phyloP scores from a whole-genome alignment of 306 rosid species.

The Ammopiptanthus mongolicus region DNA sequence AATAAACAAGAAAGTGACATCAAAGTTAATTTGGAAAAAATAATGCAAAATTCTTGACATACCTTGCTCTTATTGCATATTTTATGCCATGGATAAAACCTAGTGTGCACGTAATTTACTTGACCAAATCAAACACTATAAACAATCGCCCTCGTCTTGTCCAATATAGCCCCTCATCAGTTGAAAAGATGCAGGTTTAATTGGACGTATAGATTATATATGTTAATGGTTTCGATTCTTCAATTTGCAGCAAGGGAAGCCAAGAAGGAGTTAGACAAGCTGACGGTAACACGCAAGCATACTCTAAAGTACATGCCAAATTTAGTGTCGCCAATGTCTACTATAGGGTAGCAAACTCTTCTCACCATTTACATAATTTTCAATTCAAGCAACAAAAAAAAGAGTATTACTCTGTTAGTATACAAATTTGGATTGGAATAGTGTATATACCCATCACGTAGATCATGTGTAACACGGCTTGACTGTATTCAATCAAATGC shows the following conservation, averaged over 20 bases:
- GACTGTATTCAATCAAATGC: not conserved
- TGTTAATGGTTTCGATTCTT: not conserved
- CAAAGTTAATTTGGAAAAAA: not conserved
- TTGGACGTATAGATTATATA: not conserved
- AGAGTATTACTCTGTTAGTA: not conserved
- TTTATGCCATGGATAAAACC: not conserved
- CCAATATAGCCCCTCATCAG: not conserved
- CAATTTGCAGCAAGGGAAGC: not conserved
- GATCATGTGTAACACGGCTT: not conserved
- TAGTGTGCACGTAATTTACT: not conserved
- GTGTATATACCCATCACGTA: not conserved
- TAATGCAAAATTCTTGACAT: not conserved
- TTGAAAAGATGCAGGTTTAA: not conserved
- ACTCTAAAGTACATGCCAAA: not conserved
- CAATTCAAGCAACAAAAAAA: not conserved
- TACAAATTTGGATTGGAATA: not conserved
- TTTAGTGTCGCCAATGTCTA: not conserved
- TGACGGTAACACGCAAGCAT: not conserved
- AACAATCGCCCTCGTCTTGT: not conserved
- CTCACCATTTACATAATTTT: not conserved
- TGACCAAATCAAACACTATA: not conserved
- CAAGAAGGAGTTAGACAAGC: not conserved
- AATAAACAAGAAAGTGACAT: conserved; percentile 6
- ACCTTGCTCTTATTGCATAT: not conserved
- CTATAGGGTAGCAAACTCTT: not conserved